phyloP scores from a whole-genome alignment of 352 stramenopile genomes.

The Albugo candida region DNA sequence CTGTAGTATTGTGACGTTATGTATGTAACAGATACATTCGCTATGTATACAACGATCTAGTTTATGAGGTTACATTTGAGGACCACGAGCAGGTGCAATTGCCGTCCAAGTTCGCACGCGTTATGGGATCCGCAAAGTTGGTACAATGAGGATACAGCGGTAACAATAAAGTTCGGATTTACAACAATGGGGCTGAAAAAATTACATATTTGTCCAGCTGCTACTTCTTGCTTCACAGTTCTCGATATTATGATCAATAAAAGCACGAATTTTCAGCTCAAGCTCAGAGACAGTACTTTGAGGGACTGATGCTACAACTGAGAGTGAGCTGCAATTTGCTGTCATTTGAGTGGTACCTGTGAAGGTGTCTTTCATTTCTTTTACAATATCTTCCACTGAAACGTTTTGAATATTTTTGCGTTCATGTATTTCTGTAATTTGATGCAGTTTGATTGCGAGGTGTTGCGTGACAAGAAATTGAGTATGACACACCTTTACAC shows the following conservation, averaged over 20 bases:
- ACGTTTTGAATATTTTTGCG: conserved; percentile 89
- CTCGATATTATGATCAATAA: background rate
- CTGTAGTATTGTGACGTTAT: background rate
- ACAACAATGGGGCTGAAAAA: no score
- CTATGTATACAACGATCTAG: conserved; percentile 42
- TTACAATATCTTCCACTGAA: conserved; percentile 86
- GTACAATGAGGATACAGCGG: no score
- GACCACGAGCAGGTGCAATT: conserved; percentile 49
- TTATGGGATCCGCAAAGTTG: conserved; percentile 24
- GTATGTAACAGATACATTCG: conserved; percentile 32
- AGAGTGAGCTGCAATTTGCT: no score
- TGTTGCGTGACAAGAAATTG: background rate
- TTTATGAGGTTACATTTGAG: conserved; percentile 70
- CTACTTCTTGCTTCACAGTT: no score
- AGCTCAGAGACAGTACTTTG: conserved; percentile 37
- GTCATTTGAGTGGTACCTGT: no score
- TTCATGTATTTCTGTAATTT: conserved; percentile 74
- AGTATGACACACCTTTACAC: conserved; percentile 43
- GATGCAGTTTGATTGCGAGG: background rate
- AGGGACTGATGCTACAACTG: conserved; percentile 19
- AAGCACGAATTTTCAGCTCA: background rate
- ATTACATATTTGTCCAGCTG: no score
- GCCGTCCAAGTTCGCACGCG: conserved; percentile 45
- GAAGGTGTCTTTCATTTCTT: conserved; percentile 34
- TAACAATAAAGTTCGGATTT: no score